Evolutionary conservation across 345 rosid species (phyloP), one percentile per base, ranked within the genome.

Genomic region (Gossypium raimondii): DNA sequence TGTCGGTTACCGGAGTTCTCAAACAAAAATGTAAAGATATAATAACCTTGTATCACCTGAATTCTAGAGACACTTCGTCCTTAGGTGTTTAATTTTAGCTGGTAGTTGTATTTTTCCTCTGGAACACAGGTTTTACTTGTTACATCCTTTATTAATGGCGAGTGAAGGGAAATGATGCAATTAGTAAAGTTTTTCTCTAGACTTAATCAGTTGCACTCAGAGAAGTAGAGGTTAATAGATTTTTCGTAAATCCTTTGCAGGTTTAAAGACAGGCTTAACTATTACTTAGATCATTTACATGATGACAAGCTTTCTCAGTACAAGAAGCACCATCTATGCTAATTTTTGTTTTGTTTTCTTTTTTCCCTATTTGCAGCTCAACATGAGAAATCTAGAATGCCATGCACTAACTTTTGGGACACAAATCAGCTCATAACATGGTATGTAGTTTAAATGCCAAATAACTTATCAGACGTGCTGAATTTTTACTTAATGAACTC

Each of bases 341-440:
- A n/a, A 70, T 11, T 9, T 70, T 52, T 52, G 47, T 70, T 55
- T n/a, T 55, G 0, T 47, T 47, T 47, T 11, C 12, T 0, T 11
- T 47, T 34, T 41, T 7, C 20, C 29, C 47, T 27, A 4, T 11
- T 77, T 78, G 87, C 84, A 92, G 98, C 84, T 94, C 60, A 92
- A 92, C 86, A 9, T 87, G 83, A 89, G 81, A 82, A 90, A 88
- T 80, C 92, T 93, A 16, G 93, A 93, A 78, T 90, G 98, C 80
- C 93, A 91, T 52, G 84, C 97, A 38, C 78, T 92, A 75, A 87
- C 90, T 75, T 91, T 91, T 70, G 91, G 83, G 77, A 80, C 89
- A 52, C 83, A 84, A 65, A 64, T 88, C 59, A 70, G 78, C 78
- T 77, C 69, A 17, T 80, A 73, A 44, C 57, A 57, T 24, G 76